These are phyloP conservation scores for Eimeria nieschulzi DNA, from an alignment of 169 alveolate genomes.

Conservation along the genomic window DNA sequence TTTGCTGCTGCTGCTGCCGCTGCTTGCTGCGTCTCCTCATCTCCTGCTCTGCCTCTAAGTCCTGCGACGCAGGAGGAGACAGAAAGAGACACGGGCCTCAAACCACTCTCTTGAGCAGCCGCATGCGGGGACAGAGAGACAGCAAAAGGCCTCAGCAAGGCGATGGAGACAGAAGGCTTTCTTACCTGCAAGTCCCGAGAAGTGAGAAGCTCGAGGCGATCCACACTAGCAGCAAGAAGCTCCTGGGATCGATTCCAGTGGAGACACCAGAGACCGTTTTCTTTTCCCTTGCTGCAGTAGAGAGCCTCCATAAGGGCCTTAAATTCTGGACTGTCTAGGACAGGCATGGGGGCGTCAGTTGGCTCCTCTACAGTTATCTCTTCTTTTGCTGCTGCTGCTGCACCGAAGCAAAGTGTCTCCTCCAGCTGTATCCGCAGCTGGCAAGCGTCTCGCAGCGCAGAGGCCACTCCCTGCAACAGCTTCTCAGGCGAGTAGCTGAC, in stretches of 20 bases:
- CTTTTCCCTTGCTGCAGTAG: neutral
- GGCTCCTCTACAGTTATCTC: conserved; percentile 16
- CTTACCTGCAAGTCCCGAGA: conserved; percentile 10
- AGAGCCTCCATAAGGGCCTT: conserved; percentile 17
- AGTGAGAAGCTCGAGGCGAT: neutral
- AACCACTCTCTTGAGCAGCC: neutral
- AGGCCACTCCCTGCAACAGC: conserved; percentile 39
- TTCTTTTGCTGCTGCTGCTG: neutral
- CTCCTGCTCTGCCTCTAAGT: conserved; percentile 27
- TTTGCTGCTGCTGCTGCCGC: neutral
- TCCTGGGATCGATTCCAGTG: neutral
- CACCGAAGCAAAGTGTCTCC: neutral
- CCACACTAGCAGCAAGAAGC: neutral
- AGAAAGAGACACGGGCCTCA: neutral
- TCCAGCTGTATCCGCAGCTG: conserved; percentile 24
- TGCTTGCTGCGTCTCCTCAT: neutral
- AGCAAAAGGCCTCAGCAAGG: neutral
- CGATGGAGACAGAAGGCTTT: neutral
- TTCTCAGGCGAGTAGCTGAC: neutral
- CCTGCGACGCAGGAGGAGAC: neutral
- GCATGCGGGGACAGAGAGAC: neutral
- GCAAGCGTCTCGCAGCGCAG: conserved; percentile 40
- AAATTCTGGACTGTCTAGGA: conserved; percentile 4
- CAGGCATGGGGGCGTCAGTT: conserved; percentile 17
- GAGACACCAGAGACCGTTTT: conserved; percentile 19